These are phyloP conservation scores for Fusarium bactridioides DNA, from an alignment of 2,329 filamentous ascomycete genomes.

Conservation along the genomic window DNA sequence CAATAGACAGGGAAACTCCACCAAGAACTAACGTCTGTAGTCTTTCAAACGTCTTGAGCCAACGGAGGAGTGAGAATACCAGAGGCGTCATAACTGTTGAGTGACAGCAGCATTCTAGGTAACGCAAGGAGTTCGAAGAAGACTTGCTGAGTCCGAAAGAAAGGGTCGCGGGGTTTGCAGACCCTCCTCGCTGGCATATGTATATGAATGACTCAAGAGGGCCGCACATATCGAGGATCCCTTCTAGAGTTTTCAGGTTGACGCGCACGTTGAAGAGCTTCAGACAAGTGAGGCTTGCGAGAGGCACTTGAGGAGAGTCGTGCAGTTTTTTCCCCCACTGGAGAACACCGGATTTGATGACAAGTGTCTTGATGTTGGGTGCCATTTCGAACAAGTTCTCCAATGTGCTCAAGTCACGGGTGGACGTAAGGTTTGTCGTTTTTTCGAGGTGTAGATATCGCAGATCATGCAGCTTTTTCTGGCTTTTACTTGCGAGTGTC, in stretches of 20 bases:
- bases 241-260: fast-evolving
- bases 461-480: not conserved
- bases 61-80: fast-evolving
- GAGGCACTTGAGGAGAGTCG: not conserved
- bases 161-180: fast-evolving
- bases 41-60: not conserved
- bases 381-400: not conserved
- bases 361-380: not conserved
- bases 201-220: not conserved
- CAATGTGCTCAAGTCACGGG: not conserved
- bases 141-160: no score
- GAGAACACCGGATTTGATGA: fast-evolving
- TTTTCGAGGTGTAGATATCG: not conserved
- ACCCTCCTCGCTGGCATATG: fast-evolving
- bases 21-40: not conserved
- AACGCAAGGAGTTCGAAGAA: not conserved
- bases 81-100: fast-evolving
- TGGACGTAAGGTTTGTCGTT: fast-evolving
- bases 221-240: not conserved
- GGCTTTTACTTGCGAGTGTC: fast-evolving
- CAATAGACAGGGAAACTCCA: not conserved
- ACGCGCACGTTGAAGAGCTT: not conserved
- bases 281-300: not conserved
- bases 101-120: not conserved
- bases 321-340: fast-evolving